phyloP scores from a whole-genome alignment of 345 rosid genomes.

The Citrus medica region DNA sequence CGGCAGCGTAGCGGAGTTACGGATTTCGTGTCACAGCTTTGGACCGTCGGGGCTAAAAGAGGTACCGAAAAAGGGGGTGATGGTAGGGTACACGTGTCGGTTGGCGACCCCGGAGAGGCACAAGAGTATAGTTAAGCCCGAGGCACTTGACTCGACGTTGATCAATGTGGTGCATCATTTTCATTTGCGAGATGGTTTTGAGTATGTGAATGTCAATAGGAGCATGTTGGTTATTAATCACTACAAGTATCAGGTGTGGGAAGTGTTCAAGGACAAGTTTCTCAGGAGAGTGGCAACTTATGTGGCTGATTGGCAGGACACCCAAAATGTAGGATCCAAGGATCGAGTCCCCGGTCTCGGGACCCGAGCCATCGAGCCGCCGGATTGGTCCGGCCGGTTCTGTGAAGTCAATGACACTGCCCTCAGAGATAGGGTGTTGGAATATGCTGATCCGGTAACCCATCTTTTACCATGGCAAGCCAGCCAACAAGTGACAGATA shows the following conservation, averaged over 20 bases:
- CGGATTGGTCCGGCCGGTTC: conserved; percentile 68
- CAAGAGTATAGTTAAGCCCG: conserved; percentile 77
- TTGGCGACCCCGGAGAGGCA: conserved; percentile 63
- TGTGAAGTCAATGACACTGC: conserved; percentile 75
- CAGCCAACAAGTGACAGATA: neutral
- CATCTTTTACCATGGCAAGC: conserved; percentile 50
- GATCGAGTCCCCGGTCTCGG: conserved; percentile 93
- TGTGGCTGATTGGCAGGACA: conserved; percentile 85
- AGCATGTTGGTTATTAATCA: conserved; percentile 64
- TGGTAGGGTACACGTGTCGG: conserved; percentile 71
- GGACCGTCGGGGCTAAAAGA: conserved; percentile 67
- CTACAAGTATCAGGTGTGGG: conserved; percentile 90
- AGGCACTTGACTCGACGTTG: conserved; percentile 67
- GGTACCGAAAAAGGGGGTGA: conserved; percentile 50
- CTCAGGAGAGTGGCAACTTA: conserved; percentile 83
- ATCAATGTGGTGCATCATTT: conserved; percentile 88
- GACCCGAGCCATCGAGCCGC: conserved; percentile 68
- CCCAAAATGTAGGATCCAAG: conserved; percentile 67
- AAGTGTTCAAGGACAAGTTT: conserved; percentile 87
- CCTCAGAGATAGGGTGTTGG: conserved; percentile 54
- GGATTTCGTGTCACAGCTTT: conserved; percentile 61
- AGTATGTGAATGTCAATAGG: conserved; percentile 41
- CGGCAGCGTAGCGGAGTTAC: conserved; percentile 43
- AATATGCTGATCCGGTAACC: conserved; percentile 32
- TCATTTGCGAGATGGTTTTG: conserved; percentile 47